Conservation (phyloP, 805 yeast species). For the Torulaspora quercuum region DNA sequence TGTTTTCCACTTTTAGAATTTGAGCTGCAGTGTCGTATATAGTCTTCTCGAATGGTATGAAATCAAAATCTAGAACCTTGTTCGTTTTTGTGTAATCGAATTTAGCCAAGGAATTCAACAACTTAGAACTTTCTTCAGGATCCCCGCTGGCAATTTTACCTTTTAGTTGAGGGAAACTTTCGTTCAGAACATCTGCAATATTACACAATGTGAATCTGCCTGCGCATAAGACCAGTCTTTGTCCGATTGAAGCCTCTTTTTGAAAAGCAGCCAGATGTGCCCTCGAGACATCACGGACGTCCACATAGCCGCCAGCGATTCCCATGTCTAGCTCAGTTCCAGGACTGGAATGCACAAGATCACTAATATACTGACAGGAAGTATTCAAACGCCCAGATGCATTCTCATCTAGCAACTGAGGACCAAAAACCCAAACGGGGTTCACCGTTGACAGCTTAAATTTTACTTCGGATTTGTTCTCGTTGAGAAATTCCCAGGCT, state of each 20-base stretch:
- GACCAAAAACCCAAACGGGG: conserved; percentile 48
- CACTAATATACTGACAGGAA: conserved; percentile 35
- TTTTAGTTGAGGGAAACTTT: conserved; percentile 42
- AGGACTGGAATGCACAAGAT: conserved; percentile 33
- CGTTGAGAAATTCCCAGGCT: conserved; percentile 48
- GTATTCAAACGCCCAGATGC: conserved; percentile 37
- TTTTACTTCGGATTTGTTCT: conserved; percentile 32
- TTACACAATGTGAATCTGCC: conserved; percentile 30
- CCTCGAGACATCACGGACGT: conserved; percentile 60
- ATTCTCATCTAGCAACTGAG: conserved; percentile 43
- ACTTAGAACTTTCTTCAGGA: conserved; percentile 10
- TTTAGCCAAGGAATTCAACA: background rate
- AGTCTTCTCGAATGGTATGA: conserved; percentile 19
- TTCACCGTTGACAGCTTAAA: conserved; percentile 41
- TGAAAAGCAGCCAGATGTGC: conserved; percentile 53
- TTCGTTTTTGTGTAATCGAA: conserved; percentile 24
- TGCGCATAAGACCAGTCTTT: conserved; percentile 35
- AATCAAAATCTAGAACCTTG: conserved; percentile 24
- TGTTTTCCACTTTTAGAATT: conserved; percentile 11
- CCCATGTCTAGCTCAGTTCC: conserved; percentile 28
- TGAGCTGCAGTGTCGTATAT: conserved; percentile 28
- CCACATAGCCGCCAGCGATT: conserved; percentile 37
- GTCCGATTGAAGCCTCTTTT: conserved; percentile 34
- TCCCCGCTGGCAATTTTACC: conserved; percentile 38
- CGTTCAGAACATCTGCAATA: conserved; percentile 33